Conservation (phyloP, 345 rosid species). For the Brassica incana region DNA sequence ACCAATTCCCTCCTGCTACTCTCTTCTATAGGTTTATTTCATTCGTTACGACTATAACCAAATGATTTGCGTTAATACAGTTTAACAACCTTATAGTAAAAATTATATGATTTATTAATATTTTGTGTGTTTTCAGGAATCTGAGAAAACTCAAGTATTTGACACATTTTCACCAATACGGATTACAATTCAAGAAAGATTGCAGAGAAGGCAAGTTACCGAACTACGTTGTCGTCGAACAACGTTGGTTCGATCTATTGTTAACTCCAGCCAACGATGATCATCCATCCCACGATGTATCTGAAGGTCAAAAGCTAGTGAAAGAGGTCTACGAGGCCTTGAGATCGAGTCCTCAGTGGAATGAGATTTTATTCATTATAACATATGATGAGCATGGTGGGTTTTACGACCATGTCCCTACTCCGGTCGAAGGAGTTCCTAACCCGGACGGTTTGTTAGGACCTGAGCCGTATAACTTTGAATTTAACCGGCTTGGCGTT, state of each 20-base stretch:
- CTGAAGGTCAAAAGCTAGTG: slow-evolving; percentile 54
- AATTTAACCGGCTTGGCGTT: slow-evolving; percentile 59
- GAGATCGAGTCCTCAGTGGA: slow-evolving; percentile 60
- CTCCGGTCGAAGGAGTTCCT: slow-evolving; percentile 51
- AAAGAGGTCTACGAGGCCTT: slow-evolving; percentile 58
- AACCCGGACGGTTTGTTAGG: slow-evolving; percentile 54
- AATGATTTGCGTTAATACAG: neutral
- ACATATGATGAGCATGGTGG: slow-evolving; percentile 66
- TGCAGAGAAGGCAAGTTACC: slow-evolving; percentile 54
- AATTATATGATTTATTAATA: neutral
- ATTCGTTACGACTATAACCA: neutral
- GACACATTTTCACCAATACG: slow-evolving; percentile 48
- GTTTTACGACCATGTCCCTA: slow-evolving; percentile 58
- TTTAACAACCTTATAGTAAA: neutral
- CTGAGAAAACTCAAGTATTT: slow-evolving; percentile 47
- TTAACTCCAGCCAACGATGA: slow-evolving; percentile 49
- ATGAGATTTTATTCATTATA: slow-evolving; percentile 46
- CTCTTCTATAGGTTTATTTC: slow-evolving; percentile 54
- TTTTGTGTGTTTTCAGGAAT: slow-evolving; percentile 36
- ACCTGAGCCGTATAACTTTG: slow-evolving; percentile 49
- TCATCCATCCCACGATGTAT: slow-evolving; percentile 60
- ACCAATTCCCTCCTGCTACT: slow-evolving; percentile 53
- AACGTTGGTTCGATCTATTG: slow-evolving; percentile 46
- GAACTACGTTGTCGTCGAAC: slow-evolving; percentile 54
- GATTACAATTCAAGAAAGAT: slow-evolving; percentile 44